Base-by-base conservation (phyloP, 257 asterid genomes). In the Jasminum sambac region DNA sequence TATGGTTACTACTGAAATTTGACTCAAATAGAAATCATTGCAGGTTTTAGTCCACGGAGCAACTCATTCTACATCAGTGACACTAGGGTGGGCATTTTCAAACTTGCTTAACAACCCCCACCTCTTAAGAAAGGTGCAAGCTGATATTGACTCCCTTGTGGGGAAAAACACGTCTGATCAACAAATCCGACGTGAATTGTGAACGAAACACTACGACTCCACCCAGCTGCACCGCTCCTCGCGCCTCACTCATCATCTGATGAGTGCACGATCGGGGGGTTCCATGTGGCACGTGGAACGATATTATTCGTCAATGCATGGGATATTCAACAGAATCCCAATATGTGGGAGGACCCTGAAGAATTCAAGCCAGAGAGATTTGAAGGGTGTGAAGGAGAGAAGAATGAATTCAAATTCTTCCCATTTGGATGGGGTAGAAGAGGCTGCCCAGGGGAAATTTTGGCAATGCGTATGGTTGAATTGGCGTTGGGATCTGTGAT, bases 31-130 rank as follows among this genome's bases (percentile, higher is more conserved):
- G 39, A 14, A 14, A 23, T 60, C 34, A 59, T 0, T 36, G 42
- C 67, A 76, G 86, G 86, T 78, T 37, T 25, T 82, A 64, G 43
- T 82, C 44, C 84, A 79, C 34, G 86, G 79, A 70, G 84, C 84
- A n/a, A 6, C 81, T 5, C 79, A 78, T 23, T 66, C 84, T 21
- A 12, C 82, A 57, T 64, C 86, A 62, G 68, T 11, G 55, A 79
- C 84, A 16, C 63, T 76, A 16, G 86, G 76, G 48, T 72, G 81
- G 81, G 86, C 86, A 63, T 71, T 79, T 78, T 82, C 81, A 1
- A 82, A 10, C 42, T 72, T 79, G 64, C 84, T 82, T 26, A 62
- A 76, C 30, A 63, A 82, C 38, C 82, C 79, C 6, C 5, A 60
- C 64, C 24, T 70, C 8, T 40, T 75, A 30, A 68, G 40, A 26